Conservation (phyloP, 805 yeast species). For the Wickerhamiella siamensis region DNA sequence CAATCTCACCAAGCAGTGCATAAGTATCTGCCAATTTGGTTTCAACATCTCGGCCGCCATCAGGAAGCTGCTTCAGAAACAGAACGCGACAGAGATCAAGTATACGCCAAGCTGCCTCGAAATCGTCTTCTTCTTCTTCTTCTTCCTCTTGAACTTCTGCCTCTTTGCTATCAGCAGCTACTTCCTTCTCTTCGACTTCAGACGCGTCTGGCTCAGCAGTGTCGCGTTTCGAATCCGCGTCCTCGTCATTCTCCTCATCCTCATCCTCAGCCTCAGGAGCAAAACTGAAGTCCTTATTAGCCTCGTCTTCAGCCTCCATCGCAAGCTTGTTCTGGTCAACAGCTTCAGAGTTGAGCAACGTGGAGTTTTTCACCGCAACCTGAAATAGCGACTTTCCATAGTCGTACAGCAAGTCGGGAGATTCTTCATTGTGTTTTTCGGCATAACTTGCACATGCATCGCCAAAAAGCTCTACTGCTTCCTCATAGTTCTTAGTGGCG, state of each 20-base stretch:
- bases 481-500: conserved; percentile 49
- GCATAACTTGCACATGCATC: conserved; percentile 52
- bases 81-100: conserved; percentile 63
- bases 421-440: conserved; percentile 43
- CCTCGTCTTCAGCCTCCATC: conserved; percentile 14
- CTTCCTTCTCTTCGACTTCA: conserved; percentile 10
- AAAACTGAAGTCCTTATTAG: conserved; percentile 9
- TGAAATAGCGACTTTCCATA: conserved; percentile 75
- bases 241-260: conserved; percentile 19
- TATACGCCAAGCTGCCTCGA: conserved; percentile 60
- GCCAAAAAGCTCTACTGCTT: conserved; percentile 57
- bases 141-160: conserved; percentile 26
- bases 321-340: conserved; percentile 16
- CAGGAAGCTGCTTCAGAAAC: conserved; percentile 35
- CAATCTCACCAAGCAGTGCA: conserved; percentile 76
- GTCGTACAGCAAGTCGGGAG: conserved; percentile 54
- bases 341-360: conserved; percentile 50
- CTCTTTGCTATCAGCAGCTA: conserved; percentile 26
- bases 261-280: conserved; percentile 20
- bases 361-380: conserved; percentile 59
- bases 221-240: conserved; percentile 17
- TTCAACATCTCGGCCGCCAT: conserved; percentile 25
- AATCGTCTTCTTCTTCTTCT: conserved; percentile 48
- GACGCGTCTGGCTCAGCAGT: conserved; percentile 10
- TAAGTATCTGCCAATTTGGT: conserved; percentile 57